These are phyloP conservation scores for Sinapis alba DNA, from an alignment of 441 rosid species.

Conservation along the genomic window DNA sequence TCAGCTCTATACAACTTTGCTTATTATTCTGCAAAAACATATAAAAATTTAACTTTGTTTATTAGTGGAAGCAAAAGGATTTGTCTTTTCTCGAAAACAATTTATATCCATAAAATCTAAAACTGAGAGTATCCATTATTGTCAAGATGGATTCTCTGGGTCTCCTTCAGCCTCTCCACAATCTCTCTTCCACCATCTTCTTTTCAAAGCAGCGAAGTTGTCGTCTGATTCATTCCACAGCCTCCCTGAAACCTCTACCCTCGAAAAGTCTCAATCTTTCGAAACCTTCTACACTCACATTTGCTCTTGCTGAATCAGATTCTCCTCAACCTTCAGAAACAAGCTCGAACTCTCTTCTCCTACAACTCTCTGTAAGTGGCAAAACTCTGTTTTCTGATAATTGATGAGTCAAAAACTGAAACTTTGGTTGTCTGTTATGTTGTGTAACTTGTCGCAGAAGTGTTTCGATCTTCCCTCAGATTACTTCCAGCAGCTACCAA, in stretches of 20 bases:
- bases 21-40: background rate
- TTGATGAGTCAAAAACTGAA: background rate
- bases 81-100: background rate
- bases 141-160: constrained; percentile 42
- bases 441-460: constrained; percentile 54
- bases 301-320: constrained; percentile 78
- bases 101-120: background rate
- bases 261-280: constrained; percentile 35
- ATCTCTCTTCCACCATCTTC: constrained; percentile 27
- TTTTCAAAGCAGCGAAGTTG: constrained; percentile 38
- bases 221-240: constrained; percentile 21
- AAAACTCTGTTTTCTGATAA: background rate
- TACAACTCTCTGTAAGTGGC: constrained; percentile 60
- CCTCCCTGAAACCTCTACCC: constrained; percentile 33
- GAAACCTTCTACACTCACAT: constrained; percentile 43
- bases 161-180: constrained; percentile 46
- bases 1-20: background rate
- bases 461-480: constrained; percentile 84
- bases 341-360: constrained; percentile 53
- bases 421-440: background rate
- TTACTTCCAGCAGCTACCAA: constrained; percentile 67
- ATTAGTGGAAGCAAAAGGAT: background rate
- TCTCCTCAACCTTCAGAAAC: constrained; percentile 60
- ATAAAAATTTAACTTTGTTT: background rate
- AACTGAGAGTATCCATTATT: background rate